Percentiles rank a stretch among this genome's conserved stretches.
Evolutionary conservation across 2,329 filamentous ascomycete genomes (phyloP).

Genomic region (Botrytis fabae): DNA sequence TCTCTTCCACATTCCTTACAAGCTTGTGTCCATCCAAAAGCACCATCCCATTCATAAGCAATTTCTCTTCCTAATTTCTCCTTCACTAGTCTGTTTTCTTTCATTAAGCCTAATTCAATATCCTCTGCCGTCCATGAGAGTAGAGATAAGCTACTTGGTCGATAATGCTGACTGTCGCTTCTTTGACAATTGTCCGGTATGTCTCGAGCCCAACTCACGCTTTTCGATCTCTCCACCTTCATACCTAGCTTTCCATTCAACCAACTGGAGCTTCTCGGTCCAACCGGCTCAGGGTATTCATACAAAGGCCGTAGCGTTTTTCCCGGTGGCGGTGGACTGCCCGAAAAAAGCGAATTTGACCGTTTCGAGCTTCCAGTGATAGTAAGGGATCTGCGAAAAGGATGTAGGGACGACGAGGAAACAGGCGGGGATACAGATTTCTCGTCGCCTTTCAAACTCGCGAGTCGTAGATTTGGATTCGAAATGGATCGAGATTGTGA

Average conservation of each 20-base stretch:
- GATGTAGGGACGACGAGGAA: background rate
- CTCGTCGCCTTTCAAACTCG: background rate
- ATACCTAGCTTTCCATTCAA: background rate
- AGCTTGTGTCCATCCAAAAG: constrained; percentile 12
- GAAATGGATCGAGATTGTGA: background rate
- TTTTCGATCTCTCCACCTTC: background rate
- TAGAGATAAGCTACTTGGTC: background rate
- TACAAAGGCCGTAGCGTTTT: background rate
- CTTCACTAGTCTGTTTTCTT: too few species aligned
- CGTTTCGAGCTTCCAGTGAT: background rate
- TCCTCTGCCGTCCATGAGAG: constrained; percentile 16
- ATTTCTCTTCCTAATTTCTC: constrained; percentile 1
- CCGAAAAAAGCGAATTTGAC: background rate
- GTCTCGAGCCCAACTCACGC: background rate
- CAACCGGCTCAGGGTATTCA: constrained; percentile 10
- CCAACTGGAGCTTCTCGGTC: constrained; percentile 15
- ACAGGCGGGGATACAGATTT: background rate
- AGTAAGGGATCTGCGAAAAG: background rate
- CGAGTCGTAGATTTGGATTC: constrained; percentile 2
- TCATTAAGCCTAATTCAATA: background rate
- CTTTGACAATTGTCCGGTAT: background rate
- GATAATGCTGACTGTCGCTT: background rate
- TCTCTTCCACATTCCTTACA: constrained; percentile 12
- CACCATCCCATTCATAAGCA: constrained; percentile 21
- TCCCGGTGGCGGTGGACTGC: background rate